Evolutionary conservation across 805 yeast species (phyloP).

Genomic region (Clavispora fructus): DNA sequence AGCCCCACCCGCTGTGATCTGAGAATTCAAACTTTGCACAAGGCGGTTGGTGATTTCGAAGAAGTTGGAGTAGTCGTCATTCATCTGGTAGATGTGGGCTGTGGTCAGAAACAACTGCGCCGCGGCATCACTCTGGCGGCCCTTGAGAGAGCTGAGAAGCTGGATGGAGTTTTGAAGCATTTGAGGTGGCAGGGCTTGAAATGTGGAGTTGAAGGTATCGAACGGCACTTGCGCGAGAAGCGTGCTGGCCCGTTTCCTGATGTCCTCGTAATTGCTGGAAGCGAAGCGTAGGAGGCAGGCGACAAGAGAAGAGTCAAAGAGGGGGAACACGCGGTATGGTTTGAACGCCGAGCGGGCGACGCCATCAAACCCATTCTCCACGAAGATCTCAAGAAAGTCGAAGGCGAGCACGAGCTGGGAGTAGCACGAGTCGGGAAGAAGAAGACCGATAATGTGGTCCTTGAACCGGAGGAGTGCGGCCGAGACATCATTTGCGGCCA

Average conservation of each 20-base stretch:
- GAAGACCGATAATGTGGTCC: constrained; percentile 53
- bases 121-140: constrained; percentile 74
- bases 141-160: constrained; percentile 37
- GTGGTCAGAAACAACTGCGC: constrained; percentile 60
- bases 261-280: constrained; percentile 71
- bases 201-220: neutral
- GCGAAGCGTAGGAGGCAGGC: constrained; percentile 56
- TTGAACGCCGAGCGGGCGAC: neutral
- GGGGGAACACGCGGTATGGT: constrained; percentile 6
- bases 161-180: constrained; percentile 4
- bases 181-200: neutral
- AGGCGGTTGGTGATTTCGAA: constrained; percentile 5
- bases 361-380: constrained; percentile 21
- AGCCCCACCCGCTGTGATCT: constrained; percentile 27
- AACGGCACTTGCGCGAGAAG: neutral
- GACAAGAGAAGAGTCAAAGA: constrained; percentile 11
- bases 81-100: constrained; percentile 15
- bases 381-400: constrained; percentile 46
- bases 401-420: constrained; percentile 27
- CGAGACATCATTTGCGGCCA: neutral
- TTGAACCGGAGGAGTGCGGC: neutral
- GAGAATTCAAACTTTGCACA: constrained; percentile 1
- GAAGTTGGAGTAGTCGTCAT: constrained; percentile 1
- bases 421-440: constrained; percentile 44
- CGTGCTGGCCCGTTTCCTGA: constrained; percentile 36